phyloP scores from a whole-genome alignment of 2,329 filamentous ascomycete genomes.

The Cercospora sojina region DNA sequence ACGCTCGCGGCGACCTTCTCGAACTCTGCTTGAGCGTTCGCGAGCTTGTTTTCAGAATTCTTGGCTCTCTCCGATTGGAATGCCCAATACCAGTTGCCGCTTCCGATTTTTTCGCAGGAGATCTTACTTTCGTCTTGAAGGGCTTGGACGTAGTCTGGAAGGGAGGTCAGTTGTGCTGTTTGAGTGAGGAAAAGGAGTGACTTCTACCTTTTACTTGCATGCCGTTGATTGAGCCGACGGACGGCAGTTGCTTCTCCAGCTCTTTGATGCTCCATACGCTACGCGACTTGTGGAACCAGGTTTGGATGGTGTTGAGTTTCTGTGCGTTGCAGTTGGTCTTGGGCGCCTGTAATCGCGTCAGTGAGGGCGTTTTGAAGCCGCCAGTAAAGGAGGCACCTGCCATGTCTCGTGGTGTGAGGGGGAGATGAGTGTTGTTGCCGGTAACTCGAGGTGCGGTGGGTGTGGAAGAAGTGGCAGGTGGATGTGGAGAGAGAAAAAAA shows the following conservation, averaged over 20 bases:
- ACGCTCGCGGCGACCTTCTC: constrained; percentile 40
- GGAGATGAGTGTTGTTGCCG: neutral
- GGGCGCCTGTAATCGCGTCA: constrained; percentile 44
- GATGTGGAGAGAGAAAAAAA: too few species aligned
- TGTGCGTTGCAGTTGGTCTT: constrained; percentile 58
- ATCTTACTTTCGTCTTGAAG: constrained; percentile 62
- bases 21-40: constrained; percentile 41
- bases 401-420: constrained; percentile 10
- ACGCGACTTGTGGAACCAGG: constrained; percentile 59
- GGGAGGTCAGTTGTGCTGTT: neutral
- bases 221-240: constrained; percentile 61
- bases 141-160: constrained; percentile 59
- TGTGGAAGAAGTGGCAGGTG: neutral
- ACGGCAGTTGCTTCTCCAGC: constrained; percentile 63
- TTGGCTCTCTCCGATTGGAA: constrained; percentile 60
- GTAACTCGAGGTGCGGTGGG: neutral
- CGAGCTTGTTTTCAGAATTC: constrained; percentile 42
- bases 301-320: constrained; percentile 59
- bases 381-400: neutral
- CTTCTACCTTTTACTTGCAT: constrained; percentile 52
- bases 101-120: constrained; percentile 67
- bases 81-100: constrained; percentile 71
- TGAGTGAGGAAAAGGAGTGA: neutral
- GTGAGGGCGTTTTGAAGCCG: neutral
- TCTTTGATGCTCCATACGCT: constrained; percentile 66